Conservation (phyloP, 2,329 filamentous ascomycete species). For the Aspergillus japonicus region DNA sequence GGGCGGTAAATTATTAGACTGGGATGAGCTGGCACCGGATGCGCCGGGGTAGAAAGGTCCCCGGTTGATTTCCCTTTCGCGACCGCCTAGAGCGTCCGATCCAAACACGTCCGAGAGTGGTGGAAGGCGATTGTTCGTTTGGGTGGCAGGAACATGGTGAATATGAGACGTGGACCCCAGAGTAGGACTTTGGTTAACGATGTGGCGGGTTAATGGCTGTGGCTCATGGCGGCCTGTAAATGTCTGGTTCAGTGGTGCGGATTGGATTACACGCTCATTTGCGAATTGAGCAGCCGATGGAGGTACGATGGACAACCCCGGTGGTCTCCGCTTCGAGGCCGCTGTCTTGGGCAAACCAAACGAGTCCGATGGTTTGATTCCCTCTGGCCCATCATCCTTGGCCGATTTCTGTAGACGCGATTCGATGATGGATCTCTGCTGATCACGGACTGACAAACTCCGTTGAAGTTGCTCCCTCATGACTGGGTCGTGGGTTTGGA, state of each 20-base stretch:
- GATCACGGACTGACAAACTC: conserved; percentile 88
- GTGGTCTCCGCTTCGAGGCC: conserved; percentile 58
- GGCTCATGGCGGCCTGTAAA: conserved; percentile 88
- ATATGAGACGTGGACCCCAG: conserved; percentile 84
- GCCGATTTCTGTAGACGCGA: conserved; percentile 83
- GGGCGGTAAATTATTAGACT: conserved; percentile 64
- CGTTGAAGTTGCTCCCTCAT: conserved; percentile 95
- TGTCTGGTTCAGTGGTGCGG: conserved; percentile 87
- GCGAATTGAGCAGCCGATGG: conserved; percentile 90
- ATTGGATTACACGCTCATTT: conserved; percentile 93
- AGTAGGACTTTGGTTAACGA: conserved; percentile 77
- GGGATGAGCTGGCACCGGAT: conserved; percentile 63
- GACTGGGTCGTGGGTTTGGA: conserved; percentile 91
- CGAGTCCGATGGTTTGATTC: conserved; percentile 54
- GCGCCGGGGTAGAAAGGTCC: conserved; percentile 51
- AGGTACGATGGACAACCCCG: conserved; percentile 90
- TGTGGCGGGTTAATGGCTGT: conserved; percentile 72
- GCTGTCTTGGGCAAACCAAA: conserved; percentile 40
- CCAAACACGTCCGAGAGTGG: conserved; percentile 95
- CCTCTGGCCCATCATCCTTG: conserved; percentile 68
- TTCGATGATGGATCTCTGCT: conserved; percentile 94
- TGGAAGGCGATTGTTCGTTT: conserved; percentile 87
- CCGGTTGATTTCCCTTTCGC: conserved; percentile 36
- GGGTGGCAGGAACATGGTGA: conserved; percentile 81
- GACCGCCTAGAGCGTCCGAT: conserved; percentile 62